These are phyloP conservation scores for Hyphopichia homilentoma DNA, from an alignment of 805 yeast species.

Conservation along the genomic window DNA sequence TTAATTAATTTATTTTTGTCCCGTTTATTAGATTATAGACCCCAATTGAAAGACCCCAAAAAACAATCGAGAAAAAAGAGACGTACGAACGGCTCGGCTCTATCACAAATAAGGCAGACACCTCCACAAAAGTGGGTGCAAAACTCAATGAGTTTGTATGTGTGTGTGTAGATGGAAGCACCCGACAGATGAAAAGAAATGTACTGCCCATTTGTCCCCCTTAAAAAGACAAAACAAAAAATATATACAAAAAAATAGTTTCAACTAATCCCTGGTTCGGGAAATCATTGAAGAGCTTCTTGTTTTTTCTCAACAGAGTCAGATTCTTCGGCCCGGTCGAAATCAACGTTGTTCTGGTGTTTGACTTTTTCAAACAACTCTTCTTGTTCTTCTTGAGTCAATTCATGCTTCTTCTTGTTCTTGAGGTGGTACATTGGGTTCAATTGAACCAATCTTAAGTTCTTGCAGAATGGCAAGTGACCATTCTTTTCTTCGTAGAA, in stretches of 20 bases:
- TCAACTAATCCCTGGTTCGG: background rate
- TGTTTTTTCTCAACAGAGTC: constrained; percentile 2
- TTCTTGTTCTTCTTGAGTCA: constrained; percentile 49
- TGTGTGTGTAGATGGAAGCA: background rate
- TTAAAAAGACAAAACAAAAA: background rate
- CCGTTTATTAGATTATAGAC: too few relatives aligned
- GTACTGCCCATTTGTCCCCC: constrained; percentile 1
- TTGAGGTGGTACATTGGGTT: constrained; percentile 34
- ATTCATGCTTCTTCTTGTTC: constrained; percentile 39
- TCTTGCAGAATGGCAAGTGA: constrained; percentile 63
- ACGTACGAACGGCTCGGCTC: too few relatives aligned
- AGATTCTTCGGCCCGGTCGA: constrained; percentile 4
- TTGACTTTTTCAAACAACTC: constrained; percentile 42
- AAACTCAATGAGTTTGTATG: background rate
- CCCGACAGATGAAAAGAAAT: background rate
- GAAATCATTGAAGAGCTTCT: background rate
- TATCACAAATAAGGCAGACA: too few relatives aligned
- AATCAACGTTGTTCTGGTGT: constrained; percentile 8
- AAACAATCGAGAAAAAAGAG: too few relatives aligned
- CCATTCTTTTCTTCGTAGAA: constrained; percentile 77
- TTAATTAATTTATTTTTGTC: too few relatives aligned
- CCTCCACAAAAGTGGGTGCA: too few relatives aligned
- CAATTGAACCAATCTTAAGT: constrained; percentile 22
- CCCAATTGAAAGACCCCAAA: too few relatives aligned
- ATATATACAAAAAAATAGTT: background rate